A percentile compares a stretch with the other conserved stretches of the same genome.
phyloP scores from a whole-genome alignment of 306 rosid species.

The Corylus heterophylla region DNA sequence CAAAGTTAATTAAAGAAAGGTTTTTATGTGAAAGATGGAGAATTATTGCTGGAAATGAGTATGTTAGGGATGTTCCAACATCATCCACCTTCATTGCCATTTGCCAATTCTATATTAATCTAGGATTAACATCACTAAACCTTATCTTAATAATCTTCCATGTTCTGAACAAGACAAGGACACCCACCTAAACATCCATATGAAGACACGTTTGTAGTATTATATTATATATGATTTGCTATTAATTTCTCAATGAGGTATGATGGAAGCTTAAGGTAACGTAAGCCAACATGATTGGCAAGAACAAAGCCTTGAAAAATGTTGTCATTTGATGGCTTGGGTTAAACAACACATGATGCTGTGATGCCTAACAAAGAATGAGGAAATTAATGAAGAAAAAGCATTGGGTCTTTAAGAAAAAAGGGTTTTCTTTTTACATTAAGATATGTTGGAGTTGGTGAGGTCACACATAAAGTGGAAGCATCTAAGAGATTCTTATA shows the following conservation, averaged over 20 bases:
- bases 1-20: background rate
- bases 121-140: background rate
- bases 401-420: constrained; percentile 14
- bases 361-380: constrained; percentile 23
- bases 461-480: constrained; percentile 46
- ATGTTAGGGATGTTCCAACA: constrained; percentile 8
- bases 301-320: too few species aligned
- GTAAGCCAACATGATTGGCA: too few species aligned
- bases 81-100: background rate
- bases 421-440: background rate
- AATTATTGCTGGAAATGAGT: background rate
- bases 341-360: background rate
- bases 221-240: too few species aligned
- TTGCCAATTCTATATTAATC: background rate
- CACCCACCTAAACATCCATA: too few species aligned
- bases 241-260: too few species aligned
- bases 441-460: constrained; percentile 29
- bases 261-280: too few species aligned
- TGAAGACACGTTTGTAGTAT: too few species aligned
- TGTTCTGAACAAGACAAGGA: too few species aligned
- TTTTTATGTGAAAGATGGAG: background rate
- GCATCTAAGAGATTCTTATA: constrained; percentile 37
- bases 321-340: background rate
- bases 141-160: constrained; percentile 2
- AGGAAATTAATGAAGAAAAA: constrained; percentile 6